Evolutionary conservation across 2,329 filamentous ascomycete genomes (phyloP), one percentile per base, ranked within the genome.

Genomic region (Alternaria sp.): DNA sequence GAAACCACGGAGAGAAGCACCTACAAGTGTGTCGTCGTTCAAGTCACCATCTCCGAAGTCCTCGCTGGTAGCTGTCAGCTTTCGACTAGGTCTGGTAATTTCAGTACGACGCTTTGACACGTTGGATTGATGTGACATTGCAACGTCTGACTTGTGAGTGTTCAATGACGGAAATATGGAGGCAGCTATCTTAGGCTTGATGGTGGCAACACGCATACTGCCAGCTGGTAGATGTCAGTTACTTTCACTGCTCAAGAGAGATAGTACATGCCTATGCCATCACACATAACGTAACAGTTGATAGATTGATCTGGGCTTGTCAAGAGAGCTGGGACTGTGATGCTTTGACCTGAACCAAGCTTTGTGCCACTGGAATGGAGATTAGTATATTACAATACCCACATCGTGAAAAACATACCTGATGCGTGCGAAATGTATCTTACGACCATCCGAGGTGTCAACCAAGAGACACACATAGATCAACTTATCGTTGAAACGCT

Each of bases 401-500:
- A 38, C 8, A 14, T 38, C 8, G 11, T 6, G 1, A 14, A 9
- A 14, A 14, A 16, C 41, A 44, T 68, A 87, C 86, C 82, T 86
- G 51, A 86, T 84, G 36, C 87, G 84, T 56, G 84, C 81, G 68
- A 90, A 96, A 78, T 94, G 90, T 1, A 90, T 79, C 59, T 95
- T 82, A 12, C 79, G 79, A 0, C 92, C 92, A 70, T 90, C 85
- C 0, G 89, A 89, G 0, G 87, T 90, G 70, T 93, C 90, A 0
- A 89, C 89, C 25, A 96, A 80, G 55, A 97, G 87, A 30, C 90
- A 94, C 2, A 94, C 80, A 70, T 89, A 89, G 2, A 94, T 86
- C 0, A 83, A 81, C 51, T 83, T 88, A n/a, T 82, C 83, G 11
- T 86, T 85, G 84, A 92, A 97, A 9, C 75, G 82, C 0, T 86